Conservation (phyloP, 176 grass and related monocot species). For the Zea mays region Zm-B73-REFERENCE-NAM-5.0 NC_050101.1:116985001-116985500, state of each 20-base stretch:
- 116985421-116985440: slow-evolving; percentile 93
- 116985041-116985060: background rate
- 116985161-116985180: background rate
- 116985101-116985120: slow-evolving; percentile 9
- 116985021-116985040: slow-evolving; percentile 14
- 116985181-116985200: background rate
- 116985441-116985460: slow-evolving; percentile 91
- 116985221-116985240: slow-evolving; percentile 73
- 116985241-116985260: slow-evolving; percentile 98
- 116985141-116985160: background rate
- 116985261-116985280: slow-evolving; percentile 97
- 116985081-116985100: background rate
- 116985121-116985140: slow-evolving; percentile 1
- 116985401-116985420: slow-evolving; percentile 94
- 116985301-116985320: slow-evolving; percentile 80
- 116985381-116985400: slow-evolving; percentile 90
- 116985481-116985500: slow-evolving; percentile 81
- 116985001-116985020: background rate
- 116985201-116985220: slow-evolving; percentile 33
- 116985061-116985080: background rate
- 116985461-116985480: slow-evolving; percentile 89
- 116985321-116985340: slow-evolving; percentile 27
- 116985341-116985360: slow-evolving; percentile 18
- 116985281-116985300: slow-evolving; percentile 98
- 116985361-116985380: slow-evolving; percentile 23